Evolutionary conservation across 345 rosid species (phyloP).

Genomic region (Eucalyptus polyanthemos): DNA sequence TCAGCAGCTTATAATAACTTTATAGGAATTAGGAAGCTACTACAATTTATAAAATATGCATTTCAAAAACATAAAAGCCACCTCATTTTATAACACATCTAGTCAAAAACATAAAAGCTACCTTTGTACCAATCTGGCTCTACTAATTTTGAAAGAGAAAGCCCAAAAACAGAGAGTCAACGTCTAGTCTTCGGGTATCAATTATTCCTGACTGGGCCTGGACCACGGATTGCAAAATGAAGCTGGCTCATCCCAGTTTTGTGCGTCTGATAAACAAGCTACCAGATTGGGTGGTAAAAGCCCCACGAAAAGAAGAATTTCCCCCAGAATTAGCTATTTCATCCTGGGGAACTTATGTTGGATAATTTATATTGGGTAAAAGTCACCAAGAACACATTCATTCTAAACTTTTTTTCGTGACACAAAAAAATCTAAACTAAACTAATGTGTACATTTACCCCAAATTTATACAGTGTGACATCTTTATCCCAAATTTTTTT

Average conservation of each 20-base stretch:
- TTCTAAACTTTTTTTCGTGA: no score
- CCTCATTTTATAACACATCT: neutral
- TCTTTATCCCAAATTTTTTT: no score
- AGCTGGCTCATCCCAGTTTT: neutral
- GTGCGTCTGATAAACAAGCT: neutral
- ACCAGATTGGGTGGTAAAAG: neutral
- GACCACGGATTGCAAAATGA: neutral
- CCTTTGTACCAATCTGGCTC: neutral
- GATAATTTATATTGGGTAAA: no score
- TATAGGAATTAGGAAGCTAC: neutral
- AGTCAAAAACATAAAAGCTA: neutral
- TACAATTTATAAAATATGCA: no score
- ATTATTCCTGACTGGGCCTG: neutral
- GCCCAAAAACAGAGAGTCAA: neutral
- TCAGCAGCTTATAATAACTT: neutral
- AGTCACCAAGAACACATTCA: fast-evolving
- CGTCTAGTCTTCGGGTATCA: neutral
- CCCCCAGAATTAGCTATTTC: neutral
- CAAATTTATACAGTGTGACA: no score
- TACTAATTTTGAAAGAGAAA: neutral
- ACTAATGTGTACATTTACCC: no score
- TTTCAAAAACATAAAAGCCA: neutral
- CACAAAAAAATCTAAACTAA: no score
- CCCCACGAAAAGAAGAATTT: neutral
- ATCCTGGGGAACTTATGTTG: no score